Evolutionary conservation across 495 filamentous ascomycete species (phyloP).

Genomic region (Pyronema omphalodes): DNA sequence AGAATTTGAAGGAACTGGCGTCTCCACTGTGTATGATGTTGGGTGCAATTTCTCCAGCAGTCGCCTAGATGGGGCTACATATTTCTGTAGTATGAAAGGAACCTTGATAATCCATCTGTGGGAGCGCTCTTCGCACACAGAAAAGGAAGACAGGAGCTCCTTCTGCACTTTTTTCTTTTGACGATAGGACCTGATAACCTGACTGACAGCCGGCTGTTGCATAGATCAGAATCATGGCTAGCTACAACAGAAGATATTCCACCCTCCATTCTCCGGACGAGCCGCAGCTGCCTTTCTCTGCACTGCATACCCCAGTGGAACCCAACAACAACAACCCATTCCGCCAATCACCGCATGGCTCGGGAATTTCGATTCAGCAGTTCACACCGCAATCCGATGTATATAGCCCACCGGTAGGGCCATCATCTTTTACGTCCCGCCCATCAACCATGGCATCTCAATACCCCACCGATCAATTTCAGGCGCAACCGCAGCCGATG

Average conservation of each 20-base stretch:
- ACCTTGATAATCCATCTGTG: not conserved
- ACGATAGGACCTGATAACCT: not conserved
- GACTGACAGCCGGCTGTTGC: not conserved
- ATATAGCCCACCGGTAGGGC: not conserved
- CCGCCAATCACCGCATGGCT: not conserved
- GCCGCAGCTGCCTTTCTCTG: not conserved
- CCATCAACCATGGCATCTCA: not conserved
- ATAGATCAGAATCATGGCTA: not conserved
- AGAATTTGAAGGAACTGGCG: not conserved
- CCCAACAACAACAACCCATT: not conserved
- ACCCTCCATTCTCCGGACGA: conserved; percentile 15
- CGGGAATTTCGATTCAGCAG: not conserved
- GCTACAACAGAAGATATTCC: conserved; percentile 9
- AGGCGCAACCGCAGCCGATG: not conserved
- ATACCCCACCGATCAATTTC: not conserved
- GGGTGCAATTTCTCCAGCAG: not conserved
- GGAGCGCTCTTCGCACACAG: not conserved
- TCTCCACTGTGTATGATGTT: not conserved
- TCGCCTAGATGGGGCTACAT: not conserved
- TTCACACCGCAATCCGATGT: not conserved
- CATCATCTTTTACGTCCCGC: not conserved
- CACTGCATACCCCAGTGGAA: not conserved
- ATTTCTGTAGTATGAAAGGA: not conserved
- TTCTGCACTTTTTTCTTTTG: not conserved
- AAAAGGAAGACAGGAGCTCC: not conserved